Conservation (phyloP, 2,329 filamentous ascomycete species). For the Nothophaeocryptopus gaeumannii region DNA sequence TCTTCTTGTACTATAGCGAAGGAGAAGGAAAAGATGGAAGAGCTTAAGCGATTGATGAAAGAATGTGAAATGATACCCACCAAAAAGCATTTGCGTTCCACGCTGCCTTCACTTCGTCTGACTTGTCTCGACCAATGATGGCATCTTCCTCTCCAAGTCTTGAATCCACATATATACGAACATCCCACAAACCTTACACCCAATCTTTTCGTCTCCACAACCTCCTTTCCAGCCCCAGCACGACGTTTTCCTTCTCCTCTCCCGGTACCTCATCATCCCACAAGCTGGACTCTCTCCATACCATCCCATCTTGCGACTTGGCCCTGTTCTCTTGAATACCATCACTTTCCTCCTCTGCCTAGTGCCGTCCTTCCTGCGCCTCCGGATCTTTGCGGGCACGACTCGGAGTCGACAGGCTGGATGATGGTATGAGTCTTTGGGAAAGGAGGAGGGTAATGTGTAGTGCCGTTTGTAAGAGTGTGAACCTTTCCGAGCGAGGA, state of each 20-base stretch:
- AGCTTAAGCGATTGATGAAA: conserved; percentile 1
- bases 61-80: conserved; percentile 10
- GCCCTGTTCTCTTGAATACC: too few species aligned
- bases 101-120: background rate
- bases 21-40: background rate
- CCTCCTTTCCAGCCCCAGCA: too few species aligned
- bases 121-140: background rate
- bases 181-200: conserved; percentile 8
- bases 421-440: background rate
- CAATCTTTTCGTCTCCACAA: background rate
- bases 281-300: too few species aligned
- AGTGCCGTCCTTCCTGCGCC: background rate
- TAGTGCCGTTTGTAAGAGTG: background rate
- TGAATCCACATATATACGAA: conserved; percentile 7
- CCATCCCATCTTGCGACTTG: too few species aligned
- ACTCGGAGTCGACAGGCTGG: background rate
- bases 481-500: background rate
- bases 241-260: too few species aligned
- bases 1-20: background rate
- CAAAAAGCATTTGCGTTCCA: background rate
- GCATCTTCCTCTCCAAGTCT: conserved; percentile 8
- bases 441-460: background rate
- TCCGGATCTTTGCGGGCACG: background rate
- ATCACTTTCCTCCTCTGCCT: background rate
- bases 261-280: too few species aligned